Percentiles rank a stretch among this genome's conserved stretches.
Conservation (phyloP, 2,329 filamentous ascomycete species). For the Monilinia fructigena region DNA sequence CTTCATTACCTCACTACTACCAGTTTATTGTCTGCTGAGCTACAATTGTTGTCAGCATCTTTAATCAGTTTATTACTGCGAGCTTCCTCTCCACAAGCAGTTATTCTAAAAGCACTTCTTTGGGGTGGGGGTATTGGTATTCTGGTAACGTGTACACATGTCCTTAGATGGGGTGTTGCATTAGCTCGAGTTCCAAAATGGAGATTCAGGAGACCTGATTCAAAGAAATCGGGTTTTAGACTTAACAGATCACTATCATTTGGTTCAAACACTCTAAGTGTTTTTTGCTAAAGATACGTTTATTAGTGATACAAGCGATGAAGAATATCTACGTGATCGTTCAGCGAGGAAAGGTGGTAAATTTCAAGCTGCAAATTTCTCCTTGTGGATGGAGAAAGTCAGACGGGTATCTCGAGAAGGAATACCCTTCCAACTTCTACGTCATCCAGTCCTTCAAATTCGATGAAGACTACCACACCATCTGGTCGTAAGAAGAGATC, state of each 20-base stretch:
- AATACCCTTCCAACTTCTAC: slow-evolving; percentile 54
- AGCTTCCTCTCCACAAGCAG: slow-evolving; percentile 74
- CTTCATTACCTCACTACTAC: slow-evolving; percentile 82
- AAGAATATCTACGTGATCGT: slow-evolving; percentile 24
- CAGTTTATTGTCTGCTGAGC: slow-evolving; percentile 80
- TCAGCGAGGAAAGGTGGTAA: background rate
- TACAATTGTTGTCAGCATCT: slow-evolving; percentile 80
- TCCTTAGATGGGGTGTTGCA: slow-evolving; percentile 80
- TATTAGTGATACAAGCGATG: slow-evolving; percentile 33
- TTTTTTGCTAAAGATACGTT: slow-evolving; percentile 29
- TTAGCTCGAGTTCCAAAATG: slow-evolving; percentile 87
- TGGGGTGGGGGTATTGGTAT: slow-evolving; percentile 80
- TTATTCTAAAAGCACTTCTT: slow-evolving; percentile 80
- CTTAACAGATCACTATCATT: slow-evolving; percentile 25
- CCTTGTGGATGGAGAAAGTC: slow-evolving; percentile 7
- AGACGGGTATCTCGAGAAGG: slow-evolving; percentile 36
- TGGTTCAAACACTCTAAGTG: slow-evolving; percentile 25
- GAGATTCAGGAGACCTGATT: slow-evolving; percentile 68
- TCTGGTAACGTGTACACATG: slow-evolving; percentile 68
- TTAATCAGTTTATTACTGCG: slow-evolving; percentile 80
- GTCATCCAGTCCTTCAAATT: slow-evolving; percentile 39
- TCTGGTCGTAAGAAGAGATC: slow-evolving; percentile 65
- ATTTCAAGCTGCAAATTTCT: background rate
- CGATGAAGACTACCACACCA: slow-evolving; percentile 47
- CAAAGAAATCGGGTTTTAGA: slow-evolving; percentile 3